Conservation (phyloP, 306 rosid genomes). For the Cicer chorassanicum region DNA sequence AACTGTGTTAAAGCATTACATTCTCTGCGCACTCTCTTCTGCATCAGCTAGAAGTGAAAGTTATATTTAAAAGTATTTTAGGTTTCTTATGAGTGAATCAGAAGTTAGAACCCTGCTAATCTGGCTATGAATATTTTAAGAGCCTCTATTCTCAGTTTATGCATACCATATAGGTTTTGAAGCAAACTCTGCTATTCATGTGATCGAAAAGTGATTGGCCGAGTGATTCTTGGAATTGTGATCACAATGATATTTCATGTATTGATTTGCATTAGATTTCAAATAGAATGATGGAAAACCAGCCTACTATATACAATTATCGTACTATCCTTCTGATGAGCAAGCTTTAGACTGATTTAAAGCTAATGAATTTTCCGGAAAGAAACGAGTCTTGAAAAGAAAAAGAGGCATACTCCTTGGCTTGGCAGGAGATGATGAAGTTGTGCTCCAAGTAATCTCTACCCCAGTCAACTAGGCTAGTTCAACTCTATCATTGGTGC, state of each 20-base stretch:
- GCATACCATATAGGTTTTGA: slow-evolving; percentile 10
- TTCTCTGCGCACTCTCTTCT: background rate
- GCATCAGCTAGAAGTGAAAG: background rate
- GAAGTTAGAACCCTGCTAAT: background rate
- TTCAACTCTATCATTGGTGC: background rate
- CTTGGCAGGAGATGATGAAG: background rate
- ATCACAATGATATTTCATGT: background rate
- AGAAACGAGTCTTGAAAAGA: background rate
- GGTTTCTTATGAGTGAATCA: background rate
- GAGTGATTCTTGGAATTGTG: background rate
- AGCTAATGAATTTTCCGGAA: background rate
- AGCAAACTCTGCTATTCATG: slow-evolving; percentile 12
- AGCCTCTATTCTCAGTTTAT: background rate
- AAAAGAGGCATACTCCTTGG: background rate
- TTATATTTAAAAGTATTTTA: background rate
- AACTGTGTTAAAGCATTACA: background rate
- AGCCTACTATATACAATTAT: background rate
- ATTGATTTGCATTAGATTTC: background rate
- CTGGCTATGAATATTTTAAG: background rate
- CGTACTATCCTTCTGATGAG: background rate
- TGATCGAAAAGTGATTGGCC: slow-evolving; percentile 1
- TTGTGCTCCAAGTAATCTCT: background rate
- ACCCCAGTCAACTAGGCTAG: background rate
- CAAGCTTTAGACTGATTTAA: background rate
- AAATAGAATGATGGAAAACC: background rate